Conservation (phyloP, 768 basidiomycete genomes). For the Pleurotus pulmonarius region DNA sequence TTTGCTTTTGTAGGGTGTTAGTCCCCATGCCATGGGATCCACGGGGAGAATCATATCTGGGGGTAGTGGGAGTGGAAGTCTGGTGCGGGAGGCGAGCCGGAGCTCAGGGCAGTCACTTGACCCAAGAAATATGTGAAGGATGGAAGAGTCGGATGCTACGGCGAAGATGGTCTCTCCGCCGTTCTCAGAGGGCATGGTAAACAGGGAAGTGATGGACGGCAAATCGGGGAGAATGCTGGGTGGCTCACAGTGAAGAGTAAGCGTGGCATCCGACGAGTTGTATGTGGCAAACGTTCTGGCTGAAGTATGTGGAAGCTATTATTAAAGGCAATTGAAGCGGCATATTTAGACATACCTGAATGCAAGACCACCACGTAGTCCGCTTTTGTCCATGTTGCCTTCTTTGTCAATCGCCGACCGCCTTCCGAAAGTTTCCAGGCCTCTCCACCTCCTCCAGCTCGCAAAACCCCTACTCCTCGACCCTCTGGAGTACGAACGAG, state of each 20-base stretch:
- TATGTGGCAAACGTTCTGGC: constrained; percentile 59
- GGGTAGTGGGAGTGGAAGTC: constrained; percentile 47
- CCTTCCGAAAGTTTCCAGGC: constrained; percentile 53
- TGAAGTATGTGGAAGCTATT: constrained; percentile 20
- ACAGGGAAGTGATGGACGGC: constrained; percentile 55
- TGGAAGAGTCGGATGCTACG: constrained; percentile 55
- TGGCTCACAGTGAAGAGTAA: constrained; percentile 55
- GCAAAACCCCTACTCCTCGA: constrained; percentile 64
- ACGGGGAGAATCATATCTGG: constrained; percentile 67
- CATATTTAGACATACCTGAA: constrained; percentile 40
- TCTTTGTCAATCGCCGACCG: constrained; percentile 44
- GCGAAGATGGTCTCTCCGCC: constrained; percentile 60
- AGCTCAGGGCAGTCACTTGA: constrained; percentile 31
- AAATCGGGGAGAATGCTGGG: constrained; percentile 34
- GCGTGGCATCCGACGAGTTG: constrained; percentile 33
- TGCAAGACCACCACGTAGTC: constrained; percentile 72
- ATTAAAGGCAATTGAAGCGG: not conserved
- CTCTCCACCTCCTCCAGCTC: constrained; percentile 55
- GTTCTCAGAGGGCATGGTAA: constrained; percentile 57
- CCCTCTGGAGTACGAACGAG: constrained; percentile 82
- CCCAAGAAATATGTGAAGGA: constrained; percentile 50
- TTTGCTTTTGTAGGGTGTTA: constrained; percentile 14
- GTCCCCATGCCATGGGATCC: constrained; percentile 87
- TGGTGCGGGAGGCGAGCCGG: constrained; percentile 41
- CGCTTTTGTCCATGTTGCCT: constrained; percentile 49